Evolutionary conservation across 169 alveolate species (phyloP), one percentile per base, ranked within the genome.

Genomic region (Plasmodium vinckei): DNA sequence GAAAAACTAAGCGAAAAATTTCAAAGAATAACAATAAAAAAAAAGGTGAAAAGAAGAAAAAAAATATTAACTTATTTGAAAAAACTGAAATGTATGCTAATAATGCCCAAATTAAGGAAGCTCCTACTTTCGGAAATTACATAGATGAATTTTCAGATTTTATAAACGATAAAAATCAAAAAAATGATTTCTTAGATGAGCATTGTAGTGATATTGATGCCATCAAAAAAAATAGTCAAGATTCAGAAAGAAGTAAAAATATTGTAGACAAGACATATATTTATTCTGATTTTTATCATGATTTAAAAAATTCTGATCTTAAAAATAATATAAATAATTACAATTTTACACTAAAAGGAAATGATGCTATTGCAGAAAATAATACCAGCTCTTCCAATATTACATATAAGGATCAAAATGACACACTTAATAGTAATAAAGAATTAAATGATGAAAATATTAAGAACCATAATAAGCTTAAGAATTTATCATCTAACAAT

Each of bases 111-210:
- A 51, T 46, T 82, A 67, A 67, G 12, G 68, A 27, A 57, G 90
- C 57, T 42, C 90, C 90, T 25, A 82, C 90, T 44, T 82, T 82
- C 23, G 90, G 90, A n/a, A 82, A 82, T 59, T 44, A 13, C 56
- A 59, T 54, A 54, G 90, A 82, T 17, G 72, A 72, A 15, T 17
- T 72, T 39, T 42, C 25, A 19, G 64, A 44, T 44, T 1, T 13
- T 21, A 33, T n/a, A 12, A 54, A 64, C 1, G 53, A 21, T 49
- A 63, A 46, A 56, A 42, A 63, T 49, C 51, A 57, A 63, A 63
- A 13, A 12, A 63, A 44, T 15, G 68, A 49, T 49, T n/a, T 47
- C 5, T 42, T 17, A 46, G 19, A 64, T 64, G 88, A 63, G 12
- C 13, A 17, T n/a, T 13, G 39, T 59, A 47, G 10, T 39, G 51